Percentiles rank a stretch among this genome's conserved stretches.
These are phyloP conservation scores for Didymella segeticola DNA, from an alignment of 2,329 filamentous ascomycete species.

Conservation along the genomic window DNA sequence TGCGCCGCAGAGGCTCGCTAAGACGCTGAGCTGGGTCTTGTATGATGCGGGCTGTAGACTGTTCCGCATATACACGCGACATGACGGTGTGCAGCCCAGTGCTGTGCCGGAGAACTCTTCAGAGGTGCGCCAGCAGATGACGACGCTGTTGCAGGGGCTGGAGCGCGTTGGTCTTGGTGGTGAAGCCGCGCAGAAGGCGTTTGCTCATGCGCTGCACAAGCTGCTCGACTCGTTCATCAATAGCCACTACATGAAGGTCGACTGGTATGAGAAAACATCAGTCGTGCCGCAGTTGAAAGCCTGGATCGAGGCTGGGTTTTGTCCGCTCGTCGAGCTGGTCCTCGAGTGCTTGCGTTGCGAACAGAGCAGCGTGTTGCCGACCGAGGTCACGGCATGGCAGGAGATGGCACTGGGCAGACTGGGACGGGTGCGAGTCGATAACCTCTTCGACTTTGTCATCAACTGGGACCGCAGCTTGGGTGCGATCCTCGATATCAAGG, in stretches of 20 bases:
- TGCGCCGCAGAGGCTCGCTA: conserved; percentile 58
- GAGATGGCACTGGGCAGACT: conserved; percentile 72
- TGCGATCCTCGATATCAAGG: conserved; percentile 75
- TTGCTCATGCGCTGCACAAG: conserved; percentile 73
- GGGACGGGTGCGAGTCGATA: conserved; percentile 71
- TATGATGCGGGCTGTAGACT: conserved; percentile 57
- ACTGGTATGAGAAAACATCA: conserved; percentile 63
- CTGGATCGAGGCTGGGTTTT: conserved; percentile 74
- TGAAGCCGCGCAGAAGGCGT: conserved; percentile 72
- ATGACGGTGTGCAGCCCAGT: conserved; percentile 30
- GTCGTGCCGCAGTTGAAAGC: conserved; percentile 66
- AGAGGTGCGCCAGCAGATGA: conserved; percentile 58
- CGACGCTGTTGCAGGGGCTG: conserved; percentile 65
- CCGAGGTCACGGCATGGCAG: conserved; percentile 71
- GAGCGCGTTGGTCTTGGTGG: conserved; percentile 71
- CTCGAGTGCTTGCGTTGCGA: conserved; percentile 52
- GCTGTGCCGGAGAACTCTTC: conserved; percentile 27
- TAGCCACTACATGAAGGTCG: conserved; percentile 65
- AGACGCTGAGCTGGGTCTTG: conserved; percentile 63
- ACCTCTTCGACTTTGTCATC: conserved; percentile 81
- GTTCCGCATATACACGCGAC: conserved; percentile 51
- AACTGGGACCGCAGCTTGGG: conserved; percentile 75
- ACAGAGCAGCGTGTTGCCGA: conserved; percentile 33
- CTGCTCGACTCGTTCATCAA: conserved; percentile 70
- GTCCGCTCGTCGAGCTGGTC: conserved; percentile 68